phyloP scores from a whole-genome alignment of 192 early-diverging fungal species.

The Coemansia reversa region DNA sequence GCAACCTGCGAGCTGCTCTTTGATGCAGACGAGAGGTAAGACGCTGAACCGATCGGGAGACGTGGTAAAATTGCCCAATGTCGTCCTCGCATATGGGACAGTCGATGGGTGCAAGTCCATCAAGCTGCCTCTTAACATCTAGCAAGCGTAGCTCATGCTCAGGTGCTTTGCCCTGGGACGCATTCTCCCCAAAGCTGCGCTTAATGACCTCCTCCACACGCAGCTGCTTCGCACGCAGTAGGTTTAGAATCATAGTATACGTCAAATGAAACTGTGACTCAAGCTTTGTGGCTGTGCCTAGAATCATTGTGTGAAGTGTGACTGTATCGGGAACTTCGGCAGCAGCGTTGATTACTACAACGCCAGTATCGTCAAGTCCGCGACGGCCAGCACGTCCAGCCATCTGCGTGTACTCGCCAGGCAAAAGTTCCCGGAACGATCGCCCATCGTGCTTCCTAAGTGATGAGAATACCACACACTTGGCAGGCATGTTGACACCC shows the following conservation, averaged over 20 bases:
- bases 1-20: slow-evolving; percentile 31
- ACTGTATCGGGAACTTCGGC: slow-evolving; percentile 61
- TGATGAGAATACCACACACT: slow-evolving; percentile 90
- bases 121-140: slow-evolving; percentile 66
- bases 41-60: slow-evolving; percentile 29
- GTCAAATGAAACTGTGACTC: slow-evolving; percentile 95
- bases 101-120: slow-evolving; percentile 61
- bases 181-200: slow-evolving; percentile 92
- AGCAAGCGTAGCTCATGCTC: slow-evolving; percentile 72
- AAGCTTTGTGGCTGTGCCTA: slow-evolving; percentile 86
- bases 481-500: slow-evolving; percentile 98
- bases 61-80: slow-evolving; percentile 71
- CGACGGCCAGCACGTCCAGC: slow-evolving; percentile 94
- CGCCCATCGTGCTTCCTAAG: slow-evolving; percentile 92
- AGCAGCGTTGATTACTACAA: slow-evolving; percentile 80
- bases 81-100: slow-evolving; percentile 82
- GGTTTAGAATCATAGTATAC: slow-evolving; percentile 97
- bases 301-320: slow-evolving; percentile 73
- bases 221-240: slow-evolving; percentile 91
- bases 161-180: slow-evolving; percentile 80
- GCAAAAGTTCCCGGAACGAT: slow-evolving; percentile 81
- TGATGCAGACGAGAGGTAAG: slow-evolving; percentile 34
- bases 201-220: slow-evolving; percentile 99
- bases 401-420: slow-evolving; percentile 99
- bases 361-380: slow-evolving; percentile 87